phyloP scores from a whole-genome alignment of 192 early-diverging fungal genomes.

The Chytriomyces confervae region DNA sequence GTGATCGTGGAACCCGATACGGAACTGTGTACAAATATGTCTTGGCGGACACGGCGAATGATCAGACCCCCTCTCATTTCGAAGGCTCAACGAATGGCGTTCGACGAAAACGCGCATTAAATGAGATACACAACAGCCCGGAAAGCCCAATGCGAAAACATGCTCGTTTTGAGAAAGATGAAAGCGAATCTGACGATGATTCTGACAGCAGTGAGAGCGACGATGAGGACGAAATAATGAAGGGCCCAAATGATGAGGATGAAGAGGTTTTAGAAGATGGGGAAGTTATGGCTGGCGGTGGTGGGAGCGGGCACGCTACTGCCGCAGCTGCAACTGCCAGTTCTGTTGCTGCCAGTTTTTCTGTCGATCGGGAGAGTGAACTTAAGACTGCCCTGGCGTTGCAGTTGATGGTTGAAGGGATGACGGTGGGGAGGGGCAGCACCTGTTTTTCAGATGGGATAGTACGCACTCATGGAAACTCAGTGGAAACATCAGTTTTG shows the following conservation, averaged over 20 bases:
- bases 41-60: not conserved
- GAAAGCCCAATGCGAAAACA: not conserved
- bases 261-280: not conserved
- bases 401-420: constrained; percentile 22
- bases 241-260: not conserved
- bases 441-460: not conserved
- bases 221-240: not conserved
- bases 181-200: not conserved
- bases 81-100: no score
- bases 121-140: no score
- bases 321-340: not conserved
- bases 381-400: not conserved
- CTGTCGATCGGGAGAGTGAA: constrained; percentile 1
- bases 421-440: constrained; percentile 22
- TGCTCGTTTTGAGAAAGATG: not conserved
- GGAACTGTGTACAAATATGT: constrained; percentile 10
- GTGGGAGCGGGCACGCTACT: not conserved
- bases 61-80: not conserved
- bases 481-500: not conserved
- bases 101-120: no score
- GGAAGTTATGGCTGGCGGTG: not conserved
- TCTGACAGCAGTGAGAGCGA: not conserved
- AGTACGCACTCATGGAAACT: not conserved
- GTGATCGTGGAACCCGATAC: not conserved
- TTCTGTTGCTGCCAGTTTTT: not conserved